These are phyloP conservation scores for Cardamine resedifolia DNA, from an alignment of 345 rosid species.

Conservation along the genomic window DNA sequence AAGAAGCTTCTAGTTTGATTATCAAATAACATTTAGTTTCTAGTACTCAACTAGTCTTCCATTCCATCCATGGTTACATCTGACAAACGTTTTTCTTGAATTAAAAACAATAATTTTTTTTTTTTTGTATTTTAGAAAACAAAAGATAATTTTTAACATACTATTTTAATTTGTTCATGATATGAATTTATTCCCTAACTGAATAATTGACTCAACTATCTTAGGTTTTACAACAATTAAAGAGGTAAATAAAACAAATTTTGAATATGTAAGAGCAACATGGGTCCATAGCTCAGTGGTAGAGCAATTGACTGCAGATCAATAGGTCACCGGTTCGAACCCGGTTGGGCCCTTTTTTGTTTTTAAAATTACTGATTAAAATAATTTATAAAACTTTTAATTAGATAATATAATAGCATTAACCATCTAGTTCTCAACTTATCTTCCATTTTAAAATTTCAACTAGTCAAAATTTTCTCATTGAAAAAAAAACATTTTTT, in stretches of 20 bases:
- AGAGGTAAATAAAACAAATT: background rate
- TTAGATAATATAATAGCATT: too few species aligned
- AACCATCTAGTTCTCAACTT: too few species aligned
- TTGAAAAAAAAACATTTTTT: too few species aligned
- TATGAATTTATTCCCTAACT: background rate
- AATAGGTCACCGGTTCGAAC: slow-evolving; percentile 72
- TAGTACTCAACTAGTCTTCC: background rate
- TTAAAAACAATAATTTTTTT: too few species aligned
- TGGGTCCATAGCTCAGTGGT: slow-evolving; percentile 90
- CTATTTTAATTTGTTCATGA: background rate
- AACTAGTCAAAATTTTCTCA: too few species aligned
- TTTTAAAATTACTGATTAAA: too few species aligned
- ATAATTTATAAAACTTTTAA: too few species aligned
- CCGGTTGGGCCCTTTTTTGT: slow-evolving; percentile 44
- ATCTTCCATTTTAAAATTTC: too few species aligned
- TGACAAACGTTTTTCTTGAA: background rate
- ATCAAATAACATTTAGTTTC: too few species aligned
- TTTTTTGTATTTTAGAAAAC: background rate
- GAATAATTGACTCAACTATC: background rate
- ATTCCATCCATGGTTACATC: background rate
- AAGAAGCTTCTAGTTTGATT: background rate
- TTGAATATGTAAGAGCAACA: background rate
- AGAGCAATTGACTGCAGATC: slow-evolving; percentile 92
- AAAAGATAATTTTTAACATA: too few species aligned
- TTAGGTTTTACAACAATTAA: too few species aligned